phyloP scores from a whole-genome alignment of 2,329 filamentous ascomycete species.

The Pochonia chlamydosporia region DNA sequence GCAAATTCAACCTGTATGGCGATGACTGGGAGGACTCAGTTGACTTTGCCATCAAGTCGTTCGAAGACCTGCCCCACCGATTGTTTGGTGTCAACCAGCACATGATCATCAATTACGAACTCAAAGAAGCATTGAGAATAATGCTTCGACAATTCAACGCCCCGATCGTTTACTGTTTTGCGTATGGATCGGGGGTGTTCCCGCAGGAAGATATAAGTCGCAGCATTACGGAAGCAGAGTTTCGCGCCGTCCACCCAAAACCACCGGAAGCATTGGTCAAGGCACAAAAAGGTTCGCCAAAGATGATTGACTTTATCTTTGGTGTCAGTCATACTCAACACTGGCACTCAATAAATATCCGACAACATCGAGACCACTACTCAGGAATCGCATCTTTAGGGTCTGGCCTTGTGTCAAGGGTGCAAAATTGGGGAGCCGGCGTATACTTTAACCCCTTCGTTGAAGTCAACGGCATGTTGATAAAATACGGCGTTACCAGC shows the following conservation, averaged over 20 bases:
- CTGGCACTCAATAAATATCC: conserved; percentile 91
- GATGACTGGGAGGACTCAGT: conserved; percentile 38
- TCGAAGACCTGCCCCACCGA: conserved; percentile 39
- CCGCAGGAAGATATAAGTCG: conserved; percentile 59
- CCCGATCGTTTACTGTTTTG: conserved; percentile 93
- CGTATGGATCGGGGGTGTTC: conserved; percentile 96
- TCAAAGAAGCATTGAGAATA: conserved; percentile 82
- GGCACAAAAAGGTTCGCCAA: conserved; percentile 80
- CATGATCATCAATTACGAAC: conserved; percentile 91
- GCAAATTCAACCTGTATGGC: conserved; percentile 30
- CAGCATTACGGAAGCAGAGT: conserved; percentile 48
- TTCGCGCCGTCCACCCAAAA: conserved; percentile 69
- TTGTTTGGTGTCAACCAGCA: conserved; percentile 91
- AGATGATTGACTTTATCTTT: conserved; percentile 99
- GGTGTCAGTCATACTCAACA: conserved; percentile 92
- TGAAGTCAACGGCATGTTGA: conserved; percentile 87
- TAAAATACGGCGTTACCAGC: conserved; percentile 97
- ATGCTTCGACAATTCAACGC: conserved; percentile 89
- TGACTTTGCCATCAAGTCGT: conserved; percentile 36
- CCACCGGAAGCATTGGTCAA: conserved; percentile 75
- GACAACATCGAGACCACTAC: conserved; percentile 87
- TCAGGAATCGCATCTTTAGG: conserved; percentile 78
- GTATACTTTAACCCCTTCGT: conserved; percentile 98
- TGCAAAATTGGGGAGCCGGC: conserved; percentile 90
- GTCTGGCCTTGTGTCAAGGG: conserved; percentile 74